These are phyloP conservation scores for Lepiota brunneoincarnata DNA, from an alignment of 768 basidiomycete genomes.

Conservation along the genomic window DNA sequence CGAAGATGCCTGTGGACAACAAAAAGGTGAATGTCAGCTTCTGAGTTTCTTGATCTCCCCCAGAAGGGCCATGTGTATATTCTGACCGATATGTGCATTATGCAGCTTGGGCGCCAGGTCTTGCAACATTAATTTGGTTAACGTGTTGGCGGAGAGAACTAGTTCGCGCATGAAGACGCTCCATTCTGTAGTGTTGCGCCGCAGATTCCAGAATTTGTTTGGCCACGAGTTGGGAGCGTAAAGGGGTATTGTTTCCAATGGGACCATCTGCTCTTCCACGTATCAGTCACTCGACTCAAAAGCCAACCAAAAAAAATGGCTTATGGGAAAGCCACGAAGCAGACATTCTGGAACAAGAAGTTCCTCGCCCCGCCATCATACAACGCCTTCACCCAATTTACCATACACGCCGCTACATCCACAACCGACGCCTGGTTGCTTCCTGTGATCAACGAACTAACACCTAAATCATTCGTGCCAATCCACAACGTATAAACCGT, in stretches of 20 bases:
- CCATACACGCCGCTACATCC: conserved; percentile 53
- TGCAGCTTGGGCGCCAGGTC: conserved; percentile 44
- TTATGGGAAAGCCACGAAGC: conserved; percentile 15
- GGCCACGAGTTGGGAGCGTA: conserved; percentile 48
- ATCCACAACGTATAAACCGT: conserved; percentile 70
- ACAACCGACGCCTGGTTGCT: conserved; percentile 51
- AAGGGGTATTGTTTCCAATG: conserved; percentile 45
- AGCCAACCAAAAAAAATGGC: conserved; percentile 3
- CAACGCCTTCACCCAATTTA: conserved; percentile 56
- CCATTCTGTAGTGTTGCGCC: conserved; percentile 58
- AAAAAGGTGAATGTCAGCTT: not conserved
- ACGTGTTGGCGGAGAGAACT: conserved; percentile 46
- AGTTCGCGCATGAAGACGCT: conserved; percentile 53
- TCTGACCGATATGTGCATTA: conserved; percentile 57
- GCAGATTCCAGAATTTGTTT: conserved; percentile 46
- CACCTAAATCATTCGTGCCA: conserved; percentile 65
- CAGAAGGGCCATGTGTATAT: too few relatives aligned
- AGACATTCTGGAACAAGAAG: conserved; percentile 68
- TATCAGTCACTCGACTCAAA: not conserved
- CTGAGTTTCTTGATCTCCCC: too few relatives aligned
- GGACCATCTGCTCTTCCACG: conserved; percentile 44
- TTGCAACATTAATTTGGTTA: conserved; percentile 50
- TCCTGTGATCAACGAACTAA: conserved; percentile 50
- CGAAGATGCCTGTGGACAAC: conserved; percentile 65
- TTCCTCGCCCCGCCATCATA: conserved; percentile 61